Percentiles rank a stretch among this genome's conserved stretches.
phyloP scores from a whole-genome alignment of 129 eudicot genomes.

The Escallonia rubra region DNA sequence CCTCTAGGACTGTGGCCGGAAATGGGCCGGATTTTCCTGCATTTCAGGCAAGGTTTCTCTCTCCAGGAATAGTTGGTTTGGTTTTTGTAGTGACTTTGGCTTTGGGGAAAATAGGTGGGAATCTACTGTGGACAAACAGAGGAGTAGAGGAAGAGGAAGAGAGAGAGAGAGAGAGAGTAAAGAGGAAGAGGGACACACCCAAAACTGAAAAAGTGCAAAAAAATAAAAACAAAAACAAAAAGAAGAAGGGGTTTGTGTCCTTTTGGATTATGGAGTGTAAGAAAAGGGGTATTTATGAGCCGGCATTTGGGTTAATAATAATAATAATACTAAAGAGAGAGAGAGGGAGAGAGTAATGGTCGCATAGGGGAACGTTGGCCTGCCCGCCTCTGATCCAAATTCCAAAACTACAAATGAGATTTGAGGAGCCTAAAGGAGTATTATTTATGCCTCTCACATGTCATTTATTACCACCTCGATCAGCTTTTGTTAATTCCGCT shows the following conservation, averaged over 20 bases:
- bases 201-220: constrained; percentile 17
- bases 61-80: background rate
- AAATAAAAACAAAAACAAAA: no score
- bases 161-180: constrained; percentile 23
- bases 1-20: constrained; percentile 3
- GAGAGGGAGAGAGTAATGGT: constrained; percentile 23
- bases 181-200: constrained; percentile 17
- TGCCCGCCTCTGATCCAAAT: no score
- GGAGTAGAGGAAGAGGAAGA: constrained; percentile 12
- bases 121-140: constrained; percentile 6
- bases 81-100: constrained; percentile 1
- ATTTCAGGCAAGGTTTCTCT: constrained; percentile 15
- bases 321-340: no score
- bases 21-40: constrained; percentile 16
- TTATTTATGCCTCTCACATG: no score
- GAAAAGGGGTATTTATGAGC: no score
- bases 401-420: no score
- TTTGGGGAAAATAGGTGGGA: constrained; percentile 9
- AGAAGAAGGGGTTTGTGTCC: no score
- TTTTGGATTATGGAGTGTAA: no score
- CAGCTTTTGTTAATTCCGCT: background rate
- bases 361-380: background rate
- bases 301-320: no score
- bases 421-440: no score
- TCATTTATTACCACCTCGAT: background rate